A percentile compares a stretch with the other conserved stretches of the same genome.
These are phyloP conservation scores for Sphaceloma murrayae DNA, from an alignment of 2,329 filamentous ascomycete species.

Conservation along the genomic window DNA sequence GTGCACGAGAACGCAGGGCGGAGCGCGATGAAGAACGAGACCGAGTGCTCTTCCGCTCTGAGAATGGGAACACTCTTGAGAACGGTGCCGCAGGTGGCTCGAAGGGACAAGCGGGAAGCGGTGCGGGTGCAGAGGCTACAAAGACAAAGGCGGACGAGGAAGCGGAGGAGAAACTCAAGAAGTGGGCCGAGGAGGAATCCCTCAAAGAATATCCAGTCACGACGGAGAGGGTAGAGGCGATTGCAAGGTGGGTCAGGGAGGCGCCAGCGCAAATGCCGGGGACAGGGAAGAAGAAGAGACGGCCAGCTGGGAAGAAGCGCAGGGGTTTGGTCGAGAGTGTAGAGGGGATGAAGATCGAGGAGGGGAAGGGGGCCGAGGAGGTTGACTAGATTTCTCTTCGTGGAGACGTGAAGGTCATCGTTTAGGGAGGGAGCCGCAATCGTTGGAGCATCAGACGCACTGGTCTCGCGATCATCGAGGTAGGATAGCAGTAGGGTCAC, in stretches of 20 bases:
- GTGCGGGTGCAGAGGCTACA: neutral
- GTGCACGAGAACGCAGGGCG: slow-evolving; percentile 48
- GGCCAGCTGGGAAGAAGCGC: slow-evolving; percentile 20
- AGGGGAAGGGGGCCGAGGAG: too few relatives aligned
- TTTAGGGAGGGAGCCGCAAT: too few relatives aligned
- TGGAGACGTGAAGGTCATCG: too few relatives aligned
- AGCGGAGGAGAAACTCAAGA: slow-evolving; percentile 32
- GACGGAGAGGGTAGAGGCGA: slow-evolving; percentile 58
- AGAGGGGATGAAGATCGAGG: slow-evolving; percentile 3
- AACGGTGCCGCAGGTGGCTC: neutral
- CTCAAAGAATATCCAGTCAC: slow-evolving; percentile 59
- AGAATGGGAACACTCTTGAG: neutral
- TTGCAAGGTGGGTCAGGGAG: slow-evolving; percentile 58
- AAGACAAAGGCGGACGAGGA: neutral
- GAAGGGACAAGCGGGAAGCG: neutral
- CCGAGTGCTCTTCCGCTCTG: slow-evolving; percentile 20
- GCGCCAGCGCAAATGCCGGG: slow-evolving; percentile 33
- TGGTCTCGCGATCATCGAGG: too few relatives aligned
- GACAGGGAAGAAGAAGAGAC: slow-evolving; percentile 24
- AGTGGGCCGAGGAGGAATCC: slow-evolving; percentile 56
- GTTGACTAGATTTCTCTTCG: too few relatives aligned
- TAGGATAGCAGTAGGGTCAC: too few relatives aligned
- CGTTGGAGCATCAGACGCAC: too few relatives aligned
- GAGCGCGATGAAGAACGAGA: slow-evolving; percentile 47
- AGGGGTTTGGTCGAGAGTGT: neutral